These are phyloP conservation scores for Murraya paniculata DNA, from an alignment of 345 rosid genomes.

Conservation along the genomic window DNA sequence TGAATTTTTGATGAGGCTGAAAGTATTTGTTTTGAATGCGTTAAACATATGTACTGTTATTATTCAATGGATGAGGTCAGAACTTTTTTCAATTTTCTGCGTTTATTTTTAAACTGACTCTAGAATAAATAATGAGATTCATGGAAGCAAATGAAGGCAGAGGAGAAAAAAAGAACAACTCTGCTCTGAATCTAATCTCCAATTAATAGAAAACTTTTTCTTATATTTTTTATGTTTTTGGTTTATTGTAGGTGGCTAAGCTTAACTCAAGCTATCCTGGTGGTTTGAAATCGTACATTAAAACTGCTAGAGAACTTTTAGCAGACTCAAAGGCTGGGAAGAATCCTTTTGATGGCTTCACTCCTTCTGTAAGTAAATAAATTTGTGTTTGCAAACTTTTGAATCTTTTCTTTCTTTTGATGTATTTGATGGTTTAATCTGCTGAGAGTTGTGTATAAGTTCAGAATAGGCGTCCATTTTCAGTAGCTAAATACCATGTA, in stretches of 20 bases:
- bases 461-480: neutral
- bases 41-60: too few relatives aligned
- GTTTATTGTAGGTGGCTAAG: slow-evolving; percentile 53
- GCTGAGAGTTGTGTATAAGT: neutral
- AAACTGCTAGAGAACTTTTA: slow-evolving; percentile 74
- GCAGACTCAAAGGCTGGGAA: slow-evolving; percentile 87
- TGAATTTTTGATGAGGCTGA: neutral
- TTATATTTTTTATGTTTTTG: neutral
- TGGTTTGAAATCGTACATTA: slow-evolving; percentile 69
- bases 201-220: neutral
- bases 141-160: too few relatives aligned
- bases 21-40: neutral
- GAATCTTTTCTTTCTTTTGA: neutral
- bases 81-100: neutral
- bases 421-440: neutral
- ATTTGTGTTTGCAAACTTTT: neutral
- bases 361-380: slow-evolving; percentile 67
- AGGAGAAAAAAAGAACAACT: too few relatives aligned
- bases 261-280: slow-evolving; percentile 88
- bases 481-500: neutral
- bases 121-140: too few relatives aligned
- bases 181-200: too few relatives aligned
- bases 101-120: too few relatives aligned
- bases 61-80: neutral
- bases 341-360: slow-evolving; percentile 94